These are phyloP conservation scores for Balansia obtecta DNA, from an alignment of 2,329 filamentous ascomycete species.

Conservation along the genomic window DNA sequence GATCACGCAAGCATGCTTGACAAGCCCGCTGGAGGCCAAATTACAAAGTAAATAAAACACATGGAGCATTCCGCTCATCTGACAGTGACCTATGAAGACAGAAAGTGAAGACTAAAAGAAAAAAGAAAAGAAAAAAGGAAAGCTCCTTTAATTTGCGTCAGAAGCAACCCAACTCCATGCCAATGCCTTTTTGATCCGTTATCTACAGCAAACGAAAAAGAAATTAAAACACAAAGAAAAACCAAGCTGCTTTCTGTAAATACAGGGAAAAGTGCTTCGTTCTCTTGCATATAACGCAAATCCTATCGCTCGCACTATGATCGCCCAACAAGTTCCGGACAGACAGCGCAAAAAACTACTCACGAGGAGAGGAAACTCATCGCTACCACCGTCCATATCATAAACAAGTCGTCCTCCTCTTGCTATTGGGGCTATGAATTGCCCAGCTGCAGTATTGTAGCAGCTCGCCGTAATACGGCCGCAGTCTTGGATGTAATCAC, in stretches of 20 bases:
- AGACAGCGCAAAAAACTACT: not conserved
- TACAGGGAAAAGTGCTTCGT: not conserved
- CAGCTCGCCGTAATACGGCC: conserved; percentile 50
- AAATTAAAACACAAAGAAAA: not conserved
- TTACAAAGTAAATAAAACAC: not conserved
- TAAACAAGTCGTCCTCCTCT: not conserved
- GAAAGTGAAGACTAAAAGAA: conserved; percentile 7
- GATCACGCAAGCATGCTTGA: not conserved
- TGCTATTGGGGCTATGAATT: conserved; percentile 3
- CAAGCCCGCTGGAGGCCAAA: not conserved
- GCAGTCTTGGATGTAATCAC: conserved; percentile 60
- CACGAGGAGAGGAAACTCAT: not conserved
- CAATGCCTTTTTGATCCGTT: conserved; percentile 17
- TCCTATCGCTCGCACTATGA: not conserved
- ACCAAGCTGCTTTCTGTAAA: not conserved
- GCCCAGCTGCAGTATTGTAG: conserved; percentile 20
- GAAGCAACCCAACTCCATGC: conserved; percentile 19
- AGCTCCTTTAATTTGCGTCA: not conserved
- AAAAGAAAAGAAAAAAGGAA: conserved; percentile 13
- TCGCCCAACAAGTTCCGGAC: not conserved
- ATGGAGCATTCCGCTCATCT: not conserved
- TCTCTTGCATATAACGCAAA: not conserved
- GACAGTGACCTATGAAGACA: not conserved
- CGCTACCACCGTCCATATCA: not conserved
- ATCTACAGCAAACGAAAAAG: conserved; percentile 8